phyloP scores from a whole-genome alignment of 192 early-diverging fungal species.

The Coemansia sp. region DNA sequence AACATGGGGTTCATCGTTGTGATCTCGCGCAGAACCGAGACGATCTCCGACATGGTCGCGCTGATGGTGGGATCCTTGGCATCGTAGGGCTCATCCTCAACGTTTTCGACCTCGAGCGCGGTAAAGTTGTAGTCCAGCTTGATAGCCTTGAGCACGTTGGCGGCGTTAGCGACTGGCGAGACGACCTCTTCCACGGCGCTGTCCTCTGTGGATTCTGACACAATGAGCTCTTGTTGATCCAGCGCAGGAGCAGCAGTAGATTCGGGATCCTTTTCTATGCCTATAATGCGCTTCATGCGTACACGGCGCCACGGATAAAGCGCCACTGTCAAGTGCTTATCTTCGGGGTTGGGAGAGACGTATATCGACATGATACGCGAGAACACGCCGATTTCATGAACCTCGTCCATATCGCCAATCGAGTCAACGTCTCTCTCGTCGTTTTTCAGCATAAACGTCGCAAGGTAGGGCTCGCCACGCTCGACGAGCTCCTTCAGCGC shows the following conservation, averaged over 20 bases:
- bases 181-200: slow-evolving; percentile 4
- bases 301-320: slow-evolving; percentile 96
- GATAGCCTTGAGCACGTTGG: slow-evolving; percentile 42
- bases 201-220: background rate
- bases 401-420: slow-evolving; percentile 73
- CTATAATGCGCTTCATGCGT: slow-evolving; percentile 62
- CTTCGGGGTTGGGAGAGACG: slow-evolving; percentile 74
- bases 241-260: background rate
- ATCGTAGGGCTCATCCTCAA: slow-evolving; percentile 82
- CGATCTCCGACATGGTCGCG: slow-evolving; percentile 93
- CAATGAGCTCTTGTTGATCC: slow-evolving; percentile 1
- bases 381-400: slow-evolving; percentile 93
- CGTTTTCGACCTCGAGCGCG: slow-evolving; percentile 86
- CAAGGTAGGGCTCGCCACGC: slow-evolving; percentile 95
- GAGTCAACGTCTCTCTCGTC: slow-evolving; percentile 86
- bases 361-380: slow-evolving; percentile 96
- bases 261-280: background rate
- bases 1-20: slow-evolving; percentile 93
- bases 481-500: slow-evolving; percentile 92
- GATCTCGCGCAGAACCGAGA: slow-evolving; percentile 97
- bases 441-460: slow-evolving; percentile 92
- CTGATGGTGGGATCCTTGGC: slow-evolving; percentile 84
- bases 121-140: slow-evolving; percentile 74
- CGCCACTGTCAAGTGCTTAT: slow-evolving; percentile 88
- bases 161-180: slow-evolving; percentile 13